Conservation (phyloP, 441 rosid species). For the Arabidopsis hybrid region DNA sequence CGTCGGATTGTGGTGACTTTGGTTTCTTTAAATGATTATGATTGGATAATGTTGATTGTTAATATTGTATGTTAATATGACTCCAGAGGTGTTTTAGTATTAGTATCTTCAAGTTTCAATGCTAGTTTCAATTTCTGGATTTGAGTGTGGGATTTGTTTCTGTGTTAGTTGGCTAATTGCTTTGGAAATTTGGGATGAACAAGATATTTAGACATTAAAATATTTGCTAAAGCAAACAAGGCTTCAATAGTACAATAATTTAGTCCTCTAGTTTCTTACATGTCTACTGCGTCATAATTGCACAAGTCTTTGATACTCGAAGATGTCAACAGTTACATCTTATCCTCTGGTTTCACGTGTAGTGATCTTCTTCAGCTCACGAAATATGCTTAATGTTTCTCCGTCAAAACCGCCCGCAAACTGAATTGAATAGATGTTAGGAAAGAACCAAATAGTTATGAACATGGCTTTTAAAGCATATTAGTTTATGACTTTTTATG, state of each 20-base stretch:
- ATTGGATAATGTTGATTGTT: background rate
- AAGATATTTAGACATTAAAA: background rate
- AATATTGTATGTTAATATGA: too few relatives aligned
- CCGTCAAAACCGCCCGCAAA: conserved; percentile 76
- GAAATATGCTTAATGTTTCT: conserved; percentile 56
- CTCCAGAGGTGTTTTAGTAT: background rate
- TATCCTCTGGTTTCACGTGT: conserved; percentile 39
- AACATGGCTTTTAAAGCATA: background rate
- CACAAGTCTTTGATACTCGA: conserved; percentile 20
- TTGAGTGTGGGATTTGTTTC: background rate
- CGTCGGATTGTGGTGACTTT: too few relatives aligned
- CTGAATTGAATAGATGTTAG: conserved; percentile 49
- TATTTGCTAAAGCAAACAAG: conserved; percentile 10
- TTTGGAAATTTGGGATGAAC: conserved; percentile 5
- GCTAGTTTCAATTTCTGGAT: background rate
- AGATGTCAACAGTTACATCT: conserved; percentile 23
- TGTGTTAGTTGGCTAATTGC: conserved; percentile 21
- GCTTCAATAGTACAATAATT: conserved; percentile 18
- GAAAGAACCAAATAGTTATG: conserved; percentile 11
- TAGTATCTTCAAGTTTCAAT: conserved; percentile 8
- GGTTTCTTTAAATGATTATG: too few relatives aligned
- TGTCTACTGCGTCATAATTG: conserved; percentile 17
- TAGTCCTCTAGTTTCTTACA: conserved; percentile 19
- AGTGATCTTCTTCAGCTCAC: conserved; percentile 58
- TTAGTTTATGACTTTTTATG: background rate